Evolutionary conservation across 2,329 filamentous ascomycete genomes (phyloP), one percentile per base, ranked within the genome.

Genomic region (Aspergillus candidus): DNA sequence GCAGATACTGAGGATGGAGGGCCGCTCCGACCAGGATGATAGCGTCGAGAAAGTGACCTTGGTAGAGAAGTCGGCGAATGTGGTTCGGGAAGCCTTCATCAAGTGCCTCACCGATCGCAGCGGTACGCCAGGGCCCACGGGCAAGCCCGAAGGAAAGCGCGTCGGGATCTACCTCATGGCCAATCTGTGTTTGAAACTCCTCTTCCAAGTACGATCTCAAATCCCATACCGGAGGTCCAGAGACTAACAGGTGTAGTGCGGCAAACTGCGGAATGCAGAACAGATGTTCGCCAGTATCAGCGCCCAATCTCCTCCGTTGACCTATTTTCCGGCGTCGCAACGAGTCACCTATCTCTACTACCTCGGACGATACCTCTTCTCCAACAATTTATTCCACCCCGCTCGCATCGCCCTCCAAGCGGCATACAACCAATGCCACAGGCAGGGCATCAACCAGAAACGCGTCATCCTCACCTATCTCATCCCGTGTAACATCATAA

Each of bases 311-410:
- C 89, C 89, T 1, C 87, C 88, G 0, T 71, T 97, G 11, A 76
- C 79, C 1, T 78, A 87, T 40, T 97, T 94, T 59, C 88, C 90
- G 2, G 88, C 87, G 15, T 79, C 85, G 5, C 87, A 97, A 62
- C 81, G 89, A 38, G 88, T 95, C 40, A 94, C 89, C 3, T 97
- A 90, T 57, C 82, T 97, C 11, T 96, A 95, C 70, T 95, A 95
- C 62, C 82, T 97, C 5, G 91, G 91, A 13, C 84, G 89, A 46
- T 96, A 91, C 68, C 82, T 90, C 59, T 88, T 94, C 63, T 82
- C 86, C 51, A 90, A 88, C 63, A 85, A 82, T 53, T 84, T 94
- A 61, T 95, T 88, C 65, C 80, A 79, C 49, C 82, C 86, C 18
- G 88, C 90, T 0, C 80, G 84, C 41, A 72, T 80, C 38, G 88